Evolutionary conservation across 495 filamentous ascomycete genomes (phyloP).

Genomic region (Letharia columbiana): DNA sequence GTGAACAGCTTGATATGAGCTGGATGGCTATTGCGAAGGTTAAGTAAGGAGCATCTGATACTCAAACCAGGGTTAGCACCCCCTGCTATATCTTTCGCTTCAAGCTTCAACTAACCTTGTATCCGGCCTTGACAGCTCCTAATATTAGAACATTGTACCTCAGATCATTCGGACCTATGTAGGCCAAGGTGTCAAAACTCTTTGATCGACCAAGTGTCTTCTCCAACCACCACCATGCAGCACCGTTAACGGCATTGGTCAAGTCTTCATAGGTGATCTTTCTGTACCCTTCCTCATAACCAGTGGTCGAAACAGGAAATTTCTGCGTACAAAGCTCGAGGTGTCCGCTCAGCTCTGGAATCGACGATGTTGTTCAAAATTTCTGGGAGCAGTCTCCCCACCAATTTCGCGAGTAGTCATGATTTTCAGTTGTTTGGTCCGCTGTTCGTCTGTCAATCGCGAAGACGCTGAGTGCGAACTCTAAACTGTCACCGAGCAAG

Average conservation of each 20-base stretch:
- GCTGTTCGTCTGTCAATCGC: no score
- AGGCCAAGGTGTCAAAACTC: constrained; percentile 32
- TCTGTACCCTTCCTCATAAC: constrained; percentile 20
- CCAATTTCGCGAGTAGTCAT: no score
- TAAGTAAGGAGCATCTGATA: not conserved
- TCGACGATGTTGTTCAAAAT: constrained; percentile 33
- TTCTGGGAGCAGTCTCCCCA: no score
- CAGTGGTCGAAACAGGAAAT: constrained; percentile 27
- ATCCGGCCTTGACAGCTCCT: constrained; percentile 41
- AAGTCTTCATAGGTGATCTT: not conserved
- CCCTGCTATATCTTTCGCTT: not conserved
- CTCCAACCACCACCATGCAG: constrained; percentile 32
- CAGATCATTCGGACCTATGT: constrained; percentile 39
- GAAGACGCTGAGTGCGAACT: no score
- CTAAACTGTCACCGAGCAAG: no score
- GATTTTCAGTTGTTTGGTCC: no score
- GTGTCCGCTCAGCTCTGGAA: constrained; percentile 31
- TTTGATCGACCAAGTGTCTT: constrained; percentile 28
- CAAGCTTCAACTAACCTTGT: constrained; percentile 29
- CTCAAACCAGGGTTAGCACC: not conserved
- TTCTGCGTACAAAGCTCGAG: constrained; percentile 35
- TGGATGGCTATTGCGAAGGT: not conserved
- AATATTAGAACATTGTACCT: constrained; percentile 34
- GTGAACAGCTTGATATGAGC: not conserved
- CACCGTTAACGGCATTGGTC: constrained; percentile 19